These are phyloP conservation scores for Fusarium sp. DNA, from an alignment of 2,329 filamentous ascomycete genomes.

Conservation along the genomic window DNA sequence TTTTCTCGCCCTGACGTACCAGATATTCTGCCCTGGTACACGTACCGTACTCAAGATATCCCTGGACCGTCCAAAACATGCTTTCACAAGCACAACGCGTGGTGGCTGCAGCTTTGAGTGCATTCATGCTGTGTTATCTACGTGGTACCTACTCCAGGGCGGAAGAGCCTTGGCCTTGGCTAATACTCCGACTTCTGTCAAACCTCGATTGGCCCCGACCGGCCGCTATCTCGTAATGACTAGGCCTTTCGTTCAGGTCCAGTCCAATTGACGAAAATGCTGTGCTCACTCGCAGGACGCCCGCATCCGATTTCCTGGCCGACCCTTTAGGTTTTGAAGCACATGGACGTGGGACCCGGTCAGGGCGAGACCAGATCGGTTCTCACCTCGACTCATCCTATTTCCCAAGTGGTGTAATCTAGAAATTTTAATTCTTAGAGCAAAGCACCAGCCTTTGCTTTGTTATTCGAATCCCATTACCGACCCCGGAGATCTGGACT, in stretches of 20 bases:
- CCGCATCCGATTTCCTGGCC: slow-evolving; percentile 23
- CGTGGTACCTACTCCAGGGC: slow-evolving; percentile 11
- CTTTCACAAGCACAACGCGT: slow-evolving; percentile 42
- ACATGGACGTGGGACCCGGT: slow-evolving; percentile 32
- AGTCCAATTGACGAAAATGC: slow-evolving; percentile 39
- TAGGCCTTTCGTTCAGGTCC: slow-evolving; percentile 12
- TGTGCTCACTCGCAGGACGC: slow-evolving; percentile 27
- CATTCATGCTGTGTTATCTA: slow-evolving; percentile 41
- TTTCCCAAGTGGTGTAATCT: slow-evolving; percentile 9
- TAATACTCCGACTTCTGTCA: slow-evolving; percentile 28
- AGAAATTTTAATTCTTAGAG: slow-evolving; percentile 6
- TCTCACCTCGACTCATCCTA: slow-evolving; percentile 15
- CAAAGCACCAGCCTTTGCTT: slow-evolving; percentile 18
- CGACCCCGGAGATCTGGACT: slow-evolving; percentile 25
- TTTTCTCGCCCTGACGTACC: no score
- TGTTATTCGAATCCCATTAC: slow-evolving; percentile 14
- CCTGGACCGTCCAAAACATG: slow-evolving; percentile 34
- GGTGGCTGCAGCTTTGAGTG: slow-evolving; percentile 39
- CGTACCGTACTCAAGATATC: not conserved
- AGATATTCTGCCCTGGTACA: not conserved
- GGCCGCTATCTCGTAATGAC: slow-evolving; percentile 32
- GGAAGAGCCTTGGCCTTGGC: slow-evolving; percentile 29
- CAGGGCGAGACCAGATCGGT: slow-evolving; percentile 25
- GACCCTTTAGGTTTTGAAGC: slow-evolving; percentile 25
- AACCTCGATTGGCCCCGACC: slow-evolving; percentile 39